Percentiles rank a stretch among this genome's conserved stretches.
phyloP scores from a whole-genome alignment of 345 rosid species.

The Rhodamnia argentea region DNA sequence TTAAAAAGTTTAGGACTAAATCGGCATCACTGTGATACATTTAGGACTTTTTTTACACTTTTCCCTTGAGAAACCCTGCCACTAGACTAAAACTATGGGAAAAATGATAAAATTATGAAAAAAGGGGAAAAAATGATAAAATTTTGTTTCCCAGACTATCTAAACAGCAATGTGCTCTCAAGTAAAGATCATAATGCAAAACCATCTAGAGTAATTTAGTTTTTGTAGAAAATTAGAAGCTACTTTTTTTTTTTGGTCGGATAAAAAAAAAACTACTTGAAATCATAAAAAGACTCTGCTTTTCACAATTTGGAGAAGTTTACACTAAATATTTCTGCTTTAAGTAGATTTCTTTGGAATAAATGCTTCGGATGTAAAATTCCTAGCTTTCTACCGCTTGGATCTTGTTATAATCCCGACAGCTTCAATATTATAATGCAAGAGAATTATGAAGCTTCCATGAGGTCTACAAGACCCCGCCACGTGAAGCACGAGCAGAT shows the following conservation, averaged over 20 bases:
- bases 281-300: not conserved
- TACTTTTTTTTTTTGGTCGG: no score
- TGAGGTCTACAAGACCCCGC: not conserved
- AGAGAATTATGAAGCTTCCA: not conserved
- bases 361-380: not conserved
- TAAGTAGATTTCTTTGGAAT: not conserved
- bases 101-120: not conserved
- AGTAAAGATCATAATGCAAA: not conserved
- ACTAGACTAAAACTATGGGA: not conserved
- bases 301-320: not conserved
- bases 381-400: not conserved
- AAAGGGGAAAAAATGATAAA: not conserved
- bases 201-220: not conserved
- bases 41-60: no score
- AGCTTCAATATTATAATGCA: not conserved
- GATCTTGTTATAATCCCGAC: not conserved
- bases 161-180: not conserved
- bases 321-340: not conserved
- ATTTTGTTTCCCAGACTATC: not conserved
- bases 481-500: not conserved
- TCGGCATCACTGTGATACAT: no score
- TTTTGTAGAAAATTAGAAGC: not conserved
- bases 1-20: no score
- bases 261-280: no score
- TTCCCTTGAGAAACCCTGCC: not conserved